These are phyloP conservation scores for Hysterangium stoloniferum DNA, from an alignment of 768 basidiomycete genomes.

Conservation along the genomic window DNA sequence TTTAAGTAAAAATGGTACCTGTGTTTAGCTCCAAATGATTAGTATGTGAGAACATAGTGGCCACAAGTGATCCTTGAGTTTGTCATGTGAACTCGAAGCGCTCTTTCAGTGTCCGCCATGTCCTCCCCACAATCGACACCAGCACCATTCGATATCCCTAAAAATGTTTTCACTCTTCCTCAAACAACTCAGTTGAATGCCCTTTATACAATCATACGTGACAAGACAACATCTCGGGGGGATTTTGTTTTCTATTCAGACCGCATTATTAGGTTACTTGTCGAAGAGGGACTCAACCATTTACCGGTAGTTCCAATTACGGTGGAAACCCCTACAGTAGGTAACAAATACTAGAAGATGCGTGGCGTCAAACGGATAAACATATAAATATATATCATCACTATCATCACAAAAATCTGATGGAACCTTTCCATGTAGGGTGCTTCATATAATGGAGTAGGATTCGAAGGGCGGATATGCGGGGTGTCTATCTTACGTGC, in stretches of 20 bases:
- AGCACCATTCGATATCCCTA: slow-evolving; percentile 44
- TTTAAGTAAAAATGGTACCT: no score
- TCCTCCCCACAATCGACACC: no score
- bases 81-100: no score
- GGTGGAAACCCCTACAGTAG: slow-evolving; percentile 76
- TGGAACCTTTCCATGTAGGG: no score
- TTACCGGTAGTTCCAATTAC: slow-evolving; percentile 67
- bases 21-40: no score
- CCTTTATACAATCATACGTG: slow-evolving; percentile 89
- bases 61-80: no score
- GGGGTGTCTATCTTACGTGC: slow-evolving; percentile 93
- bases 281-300: slow-evolving; percentile 86
- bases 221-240: slow-evolving; percentile 79
- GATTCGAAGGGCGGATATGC: slow-evolving; percentile 94
- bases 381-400: no score
- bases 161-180: slow-evolving; percentile 79
- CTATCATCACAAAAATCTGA: no score
- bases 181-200: slow-evolving; percentile 93
- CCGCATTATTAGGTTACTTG: slow-evolving; percentile 78
- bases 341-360: background rate
- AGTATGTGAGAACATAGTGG: no score
- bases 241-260: slow-evolving; percentile 97
- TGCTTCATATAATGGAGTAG: slow-evolving; percentile 79
- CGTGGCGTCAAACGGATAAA: no score
- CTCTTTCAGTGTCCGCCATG: no score